Conservation (phyloP, 2,329 filamentous ascomycete genomes). For the Talaromyces sp. region DNA sequence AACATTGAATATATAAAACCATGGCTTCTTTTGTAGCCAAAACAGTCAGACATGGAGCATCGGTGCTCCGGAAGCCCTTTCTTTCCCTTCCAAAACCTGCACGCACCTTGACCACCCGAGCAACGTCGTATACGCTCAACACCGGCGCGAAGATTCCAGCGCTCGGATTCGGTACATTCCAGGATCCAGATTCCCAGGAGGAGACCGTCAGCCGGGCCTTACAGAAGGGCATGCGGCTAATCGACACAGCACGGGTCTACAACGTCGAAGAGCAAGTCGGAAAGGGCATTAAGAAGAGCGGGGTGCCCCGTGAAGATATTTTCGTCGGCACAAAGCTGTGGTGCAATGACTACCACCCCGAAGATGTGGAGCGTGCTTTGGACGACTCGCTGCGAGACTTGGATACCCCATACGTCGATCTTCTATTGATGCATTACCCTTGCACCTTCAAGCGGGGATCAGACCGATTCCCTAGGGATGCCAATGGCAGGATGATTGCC, state of each 20-base stretch:
- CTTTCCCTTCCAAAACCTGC: no score
- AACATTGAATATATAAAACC: no score
- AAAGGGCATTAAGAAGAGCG: slow-evolving; percentile 62
- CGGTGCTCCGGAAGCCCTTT: no score
- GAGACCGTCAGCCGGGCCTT: slow-evolving; percentile 57
- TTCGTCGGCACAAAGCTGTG: slow-evolving; percentile 85
- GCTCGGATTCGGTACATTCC: slow-evolving; percentile 63
- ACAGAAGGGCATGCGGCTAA: slow-evolving; percentile 36
- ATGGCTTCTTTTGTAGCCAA: no score
- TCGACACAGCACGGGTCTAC: slow-evolving; percentile 35
- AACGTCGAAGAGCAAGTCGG: slow-evolving; percentile 76
- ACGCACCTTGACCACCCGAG: no score
- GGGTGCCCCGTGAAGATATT: slow-evolving; percentile 68
- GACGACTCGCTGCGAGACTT: slow-evolving; percentile 68
- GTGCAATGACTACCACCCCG: slow-evolving; percentile 68
- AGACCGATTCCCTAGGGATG: neutral
- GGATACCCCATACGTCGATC: slow-evolving; percentile 74
- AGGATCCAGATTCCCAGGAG: slow-evolving; percentile 57
- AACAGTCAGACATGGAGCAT: no score
- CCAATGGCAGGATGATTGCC: slow-evolving; percentile 14
- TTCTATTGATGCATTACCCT: slow-evolving; percentile 81
- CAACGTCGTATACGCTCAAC: slow-evolving; percentile 44
- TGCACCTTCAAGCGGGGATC: neutral
- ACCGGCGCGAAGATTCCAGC: slow-evolving; percentile 60
- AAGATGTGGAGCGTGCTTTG: slow-evolving; percentile 57